Conservation (phyloP, 371 early-diverging fungal species). For the Saksenaea oblongispora region DNA sequence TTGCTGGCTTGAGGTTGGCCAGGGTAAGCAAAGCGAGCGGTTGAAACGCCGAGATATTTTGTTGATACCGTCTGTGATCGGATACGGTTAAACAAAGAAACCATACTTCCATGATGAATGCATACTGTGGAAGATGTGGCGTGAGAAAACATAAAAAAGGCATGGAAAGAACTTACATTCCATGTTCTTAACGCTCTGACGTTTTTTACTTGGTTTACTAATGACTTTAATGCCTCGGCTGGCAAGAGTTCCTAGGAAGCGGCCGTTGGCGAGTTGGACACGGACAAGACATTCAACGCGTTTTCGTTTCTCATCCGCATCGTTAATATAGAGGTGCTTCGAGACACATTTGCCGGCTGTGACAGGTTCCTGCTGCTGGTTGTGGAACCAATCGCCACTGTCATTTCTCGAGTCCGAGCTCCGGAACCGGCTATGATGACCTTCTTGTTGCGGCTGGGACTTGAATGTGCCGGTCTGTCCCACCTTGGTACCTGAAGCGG, state of each 20-base stretch:
- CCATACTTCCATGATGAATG: slow-evolving; percentile 52
- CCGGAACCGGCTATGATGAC: slow-evolving; percentile 3
- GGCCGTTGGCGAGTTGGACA: slow-evolving; percentile 54
- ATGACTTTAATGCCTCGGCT: slow-evolving; percentile 72
- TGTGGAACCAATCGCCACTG: slow-evolving; percentile 8
- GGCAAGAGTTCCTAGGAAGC: slow-evolving; percentile 58
- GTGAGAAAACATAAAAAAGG: neutral
- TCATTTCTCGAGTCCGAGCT: slow-evolving; percentile 4
- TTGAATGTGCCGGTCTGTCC: slow-evolving; percentile 16
- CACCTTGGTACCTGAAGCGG: slow-evolving; percentile 16
- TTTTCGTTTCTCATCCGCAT: slow-evolving; percentile 69
- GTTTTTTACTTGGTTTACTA: slow-evolving; percentile 74
- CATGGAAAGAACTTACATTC: slow-evolving; percentile 25
- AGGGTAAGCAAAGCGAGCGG: slow-evolving; percentile 30
- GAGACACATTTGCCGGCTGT: slow-evolving; percentile 64
- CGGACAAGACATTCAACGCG: slow-evolving; percentile 63
- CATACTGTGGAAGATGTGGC: neutral
- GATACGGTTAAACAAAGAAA: slow-evolving; percentile 73
- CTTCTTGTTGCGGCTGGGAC: slow-evolving; percentile 8
- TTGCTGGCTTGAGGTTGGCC: slow-evolving; percentile 7
- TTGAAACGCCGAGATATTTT: slow-evolving; percentile 70
- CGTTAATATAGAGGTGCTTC: slow-evolving; percentile 71
- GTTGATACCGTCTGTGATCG: slow-evolving; percentile 82
- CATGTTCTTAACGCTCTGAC: slow-evolving; percentile 72
- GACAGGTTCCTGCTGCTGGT: slow-evolving; percentile 17